Evolutionary conservation across 257 asterid species (phyloP).

Genomic region (Anisodus tanguticus): DNA sequence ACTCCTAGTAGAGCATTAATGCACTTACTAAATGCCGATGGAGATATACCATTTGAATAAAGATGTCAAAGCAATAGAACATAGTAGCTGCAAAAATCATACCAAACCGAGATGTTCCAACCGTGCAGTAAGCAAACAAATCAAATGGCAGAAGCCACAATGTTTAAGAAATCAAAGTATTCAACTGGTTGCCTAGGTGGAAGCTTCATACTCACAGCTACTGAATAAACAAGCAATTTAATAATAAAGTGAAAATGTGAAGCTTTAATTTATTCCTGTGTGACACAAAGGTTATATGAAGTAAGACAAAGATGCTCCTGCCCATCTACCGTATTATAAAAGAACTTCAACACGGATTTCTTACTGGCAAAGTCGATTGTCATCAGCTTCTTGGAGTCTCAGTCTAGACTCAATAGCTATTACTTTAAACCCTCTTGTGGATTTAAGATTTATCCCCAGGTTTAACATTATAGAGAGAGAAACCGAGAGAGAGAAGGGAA

Average conservation of each 20-base stretch:
- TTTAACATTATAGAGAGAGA: neutral
- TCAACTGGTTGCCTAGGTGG: neutral
- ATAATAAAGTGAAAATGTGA: neutral
- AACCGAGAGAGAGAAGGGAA: neutral
- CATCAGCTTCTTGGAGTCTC: conserved; percentile 13
- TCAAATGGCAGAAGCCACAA: neutral
- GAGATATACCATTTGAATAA: neutral
- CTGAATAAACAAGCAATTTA: conserved; percentile 5
- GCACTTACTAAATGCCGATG: neutral
- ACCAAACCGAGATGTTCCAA: neutral
- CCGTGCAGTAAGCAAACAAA: neutral
- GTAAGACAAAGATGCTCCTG: neutral
- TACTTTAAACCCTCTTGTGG: neutral
- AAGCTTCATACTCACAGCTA: neutral
- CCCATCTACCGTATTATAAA: neutral
- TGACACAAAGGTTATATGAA: neutral
- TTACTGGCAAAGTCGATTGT: neutral
- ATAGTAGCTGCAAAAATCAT: neutral
- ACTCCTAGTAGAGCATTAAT: neutral
- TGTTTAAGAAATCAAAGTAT: neutral
- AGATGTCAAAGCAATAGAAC: conserved; percentile 11
- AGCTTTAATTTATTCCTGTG: neutral
- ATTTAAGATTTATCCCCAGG: conserved; percentile 17
- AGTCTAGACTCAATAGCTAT: neutral
- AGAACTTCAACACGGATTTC: neutral